A percentile compares a stretch with the other conserved stretches of the same genome.
Conservation (phyloP, 352 stramenopile genomes). For the Globisporangium echinulatum region DNA sequence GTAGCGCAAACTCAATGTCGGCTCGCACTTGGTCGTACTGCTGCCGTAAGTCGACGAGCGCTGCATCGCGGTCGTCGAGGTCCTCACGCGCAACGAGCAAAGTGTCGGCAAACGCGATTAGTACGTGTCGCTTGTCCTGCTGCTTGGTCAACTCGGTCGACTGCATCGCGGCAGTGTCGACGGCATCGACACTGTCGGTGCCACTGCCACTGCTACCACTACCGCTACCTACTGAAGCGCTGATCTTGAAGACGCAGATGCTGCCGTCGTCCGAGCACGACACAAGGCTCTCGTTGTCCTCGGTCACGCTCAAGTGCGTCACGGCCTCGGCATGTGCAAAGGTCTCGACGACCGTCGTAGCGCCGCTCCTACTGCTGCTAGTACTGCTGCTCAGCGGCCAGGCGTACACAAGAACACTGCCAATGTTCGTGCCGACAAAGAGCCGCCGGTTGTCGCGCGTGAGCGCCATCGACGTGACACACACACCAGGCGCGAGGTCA, state of each 20-base stretch:
- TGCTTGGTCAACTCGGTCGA: slow-evolving; percentile 6
- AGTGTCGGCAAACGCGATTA: slow-evolving; percentile 28
- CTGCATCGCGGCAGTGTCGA: background rate
- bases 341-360: slow-evolving; percentile 23
- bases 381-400: slow-evolving; percentile 44
- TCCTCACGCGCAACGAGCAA: slow-evolving; percentile 73
- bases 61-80: slow-evolving; percentile 55
- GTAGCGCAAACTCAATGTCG: slow-evolving; percentile 77
- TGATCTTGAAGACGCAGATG: slow-evolving; percentile 50
- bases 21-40: slow-evolving; percentile 72
- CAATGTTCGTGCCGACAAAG: slow-evolving; percentile 59
- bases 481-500: slow-evolving; percentile 32
- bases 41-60: slow-evolving; percentile 54
- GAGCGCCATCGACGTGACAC: slow-evolving; percentile 51
- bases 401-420: slow-evolving; percentile 52
- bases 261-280: slow-evolving; percentile 61
- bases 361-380: slow-evolving; percentile 14
- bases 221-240: background rate
- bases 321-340: slow-evolving; percentile 60
- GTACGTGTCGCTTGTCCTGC: slow-evolving; percentile 22
- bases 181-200: background rate
- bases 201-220: too few relatives aligned
- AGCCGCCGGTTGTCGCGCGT: slow-evolving; percentile 53
- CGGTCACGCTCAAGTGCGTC: slow-evolving; percentile 59
- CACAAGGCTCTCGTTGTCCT: slow-evolving; percentile 57